Percentiles rank a stretch among this genome's conserved stretches.
These are phyloP conservation scores for Microsporum ferrugineum DNA, from an alignment of 2,329 filamentous ascomycete genomes.

Conservation along the genomic window DNA sequence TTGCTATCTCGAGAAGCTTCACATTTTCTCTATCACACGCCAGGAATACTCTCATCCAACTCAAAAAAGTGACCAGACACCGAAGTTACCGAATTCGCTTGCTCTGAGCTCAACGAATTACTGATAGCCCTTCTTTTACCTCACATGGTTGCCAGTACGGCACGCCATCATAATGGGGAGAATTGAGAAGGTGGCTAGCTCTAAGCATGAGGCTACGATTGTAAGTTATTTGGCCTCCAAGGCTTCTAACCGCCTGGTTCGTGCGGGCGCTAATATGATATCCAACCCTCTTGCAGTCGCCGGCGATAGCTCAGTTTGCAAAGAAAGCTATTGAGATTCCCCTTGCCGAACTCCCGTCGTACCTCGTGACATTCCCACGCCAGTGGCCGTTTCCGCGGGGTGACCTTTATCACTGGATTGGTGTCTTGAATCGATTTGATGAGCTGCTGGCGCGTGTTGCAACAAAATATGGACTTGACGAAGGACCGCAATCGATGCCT, in stretches of 20 bases:
- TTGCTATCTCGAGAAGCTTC: background rate
- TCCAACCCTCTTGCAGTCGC: conserved; percentile 50
- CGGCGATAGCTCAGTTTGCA: conserved; percentile 75
- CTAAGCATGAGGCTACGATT: conserved; percentile 42
- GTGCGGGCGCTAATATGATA: conserved; percentile 18
- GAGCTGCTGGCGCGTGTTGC: conserved; percentile 72
- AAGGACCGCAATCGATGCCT: conserved; percentile 66
- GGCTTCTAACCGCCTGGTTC: conserved; percentile 3
- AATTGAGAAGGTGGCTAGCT: conserved; percentile 43
- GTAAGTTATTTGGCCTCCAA: conserved; percentile 24
- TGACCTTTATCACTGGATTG: conserved; percentile 97
- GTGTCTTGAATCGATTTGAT: conserved; percentile 86
- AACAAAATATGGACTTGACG: conserved; percentile 63
- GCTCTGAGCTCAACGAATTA: background rate
- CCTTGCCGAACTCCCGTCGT: conserved; percentile 63
- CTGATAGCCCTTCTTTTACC: conserved; percentile 9
- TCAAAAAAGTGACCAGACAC: background rate
- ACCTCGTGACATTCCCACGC: conserved; percentile 69
- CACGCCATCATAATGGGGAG: conserved; percentile 36
- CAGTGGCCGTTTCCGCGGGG: conserved; percentile 93
- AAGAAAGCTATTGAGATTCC: conserved; percentile 55
- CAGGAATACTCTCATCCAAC: background rate
- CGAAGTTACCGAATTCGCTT: background rate
- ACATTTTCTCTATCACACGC: background rate
- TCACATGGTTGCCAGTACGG: conserved; percentile 33